Evolutionary conservation across 768 basidiomycete species (phyloP).

Genomic region (Chiua virens): DNA sequence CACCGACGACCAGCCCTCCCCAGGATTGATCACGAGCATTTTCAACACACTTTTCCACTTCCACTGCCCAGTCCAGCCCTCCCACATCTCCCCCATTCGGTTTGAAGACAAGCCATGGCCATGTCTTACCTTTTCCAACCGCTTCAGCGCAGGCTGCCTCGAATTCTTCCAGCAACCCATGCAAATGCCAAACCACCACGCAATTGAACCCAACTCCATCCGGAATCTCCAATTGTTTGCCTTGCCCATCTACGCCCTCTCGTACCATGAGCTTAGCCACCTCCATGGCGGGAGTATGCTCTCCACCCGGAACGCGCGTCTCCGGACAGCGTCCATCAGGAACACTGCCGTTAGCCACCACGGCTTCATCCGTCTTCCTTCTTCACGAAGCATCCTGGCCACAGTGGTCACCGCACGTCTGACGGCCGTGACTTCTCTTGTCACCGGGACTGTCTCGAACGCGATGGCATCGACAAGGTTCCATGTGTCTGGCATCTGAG

Average conservation of each 20-base stretch:
- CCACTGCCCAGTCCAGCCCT: conserved; percentile 35
- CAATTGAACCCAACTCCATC: conserved; percentile 76
- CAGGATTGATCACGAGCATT: conserved; percentile 32
- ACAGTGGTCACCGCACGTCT: conserved; percentile 54
- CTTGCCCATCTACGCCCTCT: conserved; percentile 11
- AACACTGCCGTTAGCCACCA: conserved; percentile 79
- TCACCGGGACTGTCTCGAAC: conserved; percentile 77
- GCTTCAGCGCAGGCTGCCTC: conserved; percentile 15
- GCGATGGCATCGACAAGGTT: conserved; percentile 57
- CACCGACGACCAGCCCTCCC: conserved; percentile 60
- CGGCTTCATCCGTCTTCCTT: conserved; percentile 42
- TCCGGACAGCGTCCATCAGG: conserved; percentile 49
- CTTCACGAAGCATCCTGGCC: conserved; percentile 15
- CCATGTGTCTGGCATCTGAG: conserved; percentile 52
- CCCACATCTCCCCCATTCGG: conserved; percentile 62
- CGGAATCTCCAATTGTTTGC: conserved; percentile 34
- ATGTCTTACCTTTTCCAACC: conserved; percentile 8
- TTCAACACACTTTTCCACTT: conserved; percentile 27
- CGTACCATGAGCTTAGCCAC: conserved; percentile 44
- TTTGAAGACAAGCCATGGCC: conserved; percentile 63
- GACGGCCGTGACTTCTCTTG: conserved; percentile 65
- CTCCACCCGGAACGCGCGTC: conserved; percentile 25
- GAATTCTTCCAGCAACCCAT: conserved; percentile 40
- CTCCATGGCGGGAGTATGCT: conserved; percentile 33
- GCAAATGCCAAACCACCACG: conserved; percentile 49